Conservation (phyloP, 208 protist genomes). For the Trypanosoma avium region DNA sequence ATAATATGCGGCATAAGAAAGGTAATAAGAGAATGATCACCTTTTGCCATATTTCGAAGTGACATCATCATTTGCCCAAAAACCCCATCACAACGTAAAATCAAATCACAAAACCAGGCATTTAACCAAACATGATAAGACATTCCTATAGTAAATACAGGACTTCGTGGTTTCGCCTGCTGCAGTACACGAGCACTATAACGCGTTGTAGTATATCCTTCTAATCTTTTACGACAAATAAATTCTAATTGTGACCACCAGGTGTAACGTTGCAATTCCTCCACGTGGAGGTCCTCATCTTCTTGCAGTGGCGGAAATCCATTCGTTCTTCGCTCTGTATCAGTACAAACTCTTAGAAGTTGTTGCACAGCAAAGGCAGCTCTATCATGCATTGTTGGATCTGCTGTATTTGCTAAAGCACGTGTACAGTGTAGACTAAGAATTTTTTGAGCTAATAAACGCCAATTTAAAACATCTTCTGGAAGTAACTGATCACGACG, state of each 20-base stretch:
- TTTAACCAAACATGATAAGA: conserved; percentile 64
- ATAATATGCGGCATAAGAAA: conserved; percentile 81
- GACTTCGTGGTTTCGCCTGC: conserved; percentile 41
- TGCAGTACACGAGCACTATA: conserved; percentile 59
- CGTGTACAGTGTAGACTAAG: conserved; percentile 69
- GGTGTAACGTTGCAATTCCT: conserved; percentile 71
- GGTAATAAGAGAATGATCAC: conserved; percentile 49
- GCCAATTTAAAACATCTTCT: conserved; percentile 62
- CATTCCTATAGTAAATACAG: conserved; percentile 59
- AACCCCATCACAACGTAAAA: conserved; percentile 39
- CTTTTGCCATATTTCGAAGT: conserved; percentile 87
- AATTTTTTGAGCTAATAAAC: conserved; percentile 53
- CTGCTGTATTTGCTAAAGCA: conserved; percentile 74
- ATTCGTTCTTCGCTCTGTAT: conserved; percentile 42
- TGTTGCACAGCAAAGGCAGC: conserved; percentile 86
- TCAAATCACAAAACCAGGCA: conserved; percentile 68
- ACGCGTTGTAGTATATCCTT: conserved; percentile 72
- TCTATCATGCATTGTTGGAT: conserved; percentile 79
- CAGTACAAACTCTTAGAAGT: conserved; percentile 67
- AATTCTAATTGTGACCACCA: conserved; percentile 77
- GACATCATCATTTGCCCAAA: conserved; percentile 65
- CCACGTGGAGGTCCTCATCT: conserved; percentile 48
- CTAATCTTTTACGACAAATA: conserved; percentile 54
- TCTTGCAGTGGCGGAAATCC: conserved; percentile 41
- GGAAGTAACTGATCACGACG: conserved; percentile 4